These are phyloP conservation scores for Fusarium sp. DNA, from an alignment of 2,329 filamentous ascomycete species.

Conservation along the genomic window DNA sequence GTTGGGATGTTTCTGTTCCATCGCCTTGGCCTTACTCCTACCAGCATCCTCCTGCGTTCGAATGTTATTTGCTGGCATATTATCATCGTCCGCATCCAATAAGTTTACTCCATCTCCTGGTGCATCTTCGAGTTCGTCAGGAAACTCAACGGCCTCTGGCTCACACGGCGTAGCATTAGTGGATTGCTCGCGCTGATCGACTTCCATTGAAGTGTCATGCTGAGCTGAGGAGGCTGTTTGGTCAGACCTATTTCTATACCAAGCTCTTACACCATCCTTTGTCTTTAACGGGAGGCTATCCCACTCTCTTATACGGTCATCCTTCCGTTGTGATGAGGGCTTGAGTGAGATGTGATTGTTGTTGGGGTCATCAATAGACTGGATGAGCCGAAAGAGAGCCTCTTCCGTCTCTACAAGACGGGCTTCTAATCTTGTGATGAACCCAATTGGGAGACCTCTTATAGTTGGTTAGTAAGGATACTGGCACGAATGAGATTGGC, in stretches of 20 bases:
- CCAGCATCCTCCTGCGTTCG: neutral
- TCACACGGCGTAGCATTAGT: too few relatives aligned
- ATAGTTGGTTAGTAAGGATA: neutral
- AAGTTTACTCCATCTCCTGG: neutral
- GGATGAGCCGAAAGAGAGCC: conserved; percentile 45
- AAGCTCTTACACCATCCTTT: conserved; percentile 32
- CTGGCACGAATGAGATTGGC: neutral
- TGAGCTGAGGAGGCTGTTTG: neutral
- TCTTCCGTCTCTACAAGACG: conserved; percentile 52
- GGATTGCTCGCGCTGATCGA: neutral
- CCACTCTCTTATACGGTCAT: conserved; percentile 49
- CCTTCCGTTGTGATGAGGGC: conserved; percentile 40
- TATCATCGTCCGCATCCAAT: neutral
- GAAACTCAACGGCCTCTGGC: neutral
- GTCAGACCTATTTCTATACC: conserved; percentile 34
- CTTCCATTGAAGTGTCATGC: neutral
- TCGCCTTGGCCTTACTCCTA: conserved; percentile 34
- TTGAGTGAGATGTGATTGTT: conserved; percentile 9
- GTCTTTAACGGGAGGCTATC: conserved; percentile 42
- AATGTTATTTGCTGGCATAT: neutral
- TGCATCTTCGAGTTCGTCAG: neutral
- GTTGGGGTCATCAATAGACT: conserved; percentile 10
- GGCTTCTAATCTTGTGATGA: conserved; percentile 55
- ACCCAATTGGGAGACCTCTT: conserved; percentile 55
- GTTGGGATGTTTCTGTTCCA: conserved; percentile 31